Percentiles rank a stretch among this genome's conserved stretches.
These are phyloP conservation scores for Botryotinia convoluta DNA, from an alignment of 2,329 filamentous ascomycete species.

Conservation along the genomic window DNA sequence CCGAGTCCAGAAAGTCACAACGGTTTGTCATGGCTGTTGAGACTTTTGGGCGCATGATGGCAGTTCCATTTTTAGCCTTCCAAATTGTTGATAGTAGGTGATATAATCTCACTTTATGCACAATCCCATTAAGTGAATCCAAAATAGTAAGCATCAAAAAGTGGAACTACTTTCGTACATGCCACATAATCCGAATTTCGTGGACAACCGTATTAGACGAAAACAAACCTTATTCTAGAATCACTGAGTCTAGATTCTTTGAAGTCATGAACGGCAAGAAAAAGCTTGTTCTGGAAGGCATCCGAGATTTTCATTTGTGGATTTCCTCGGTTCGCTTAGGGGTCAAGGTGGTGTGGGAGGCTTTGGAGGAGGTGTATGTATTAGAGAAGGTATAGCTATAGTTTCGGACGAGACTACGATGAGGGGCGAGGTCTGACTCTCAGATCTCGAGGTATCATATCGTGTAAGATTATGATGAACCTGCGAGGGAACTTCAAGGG, in stretches of 20 bases:
- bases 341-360: background rate
- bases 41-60: background rate
- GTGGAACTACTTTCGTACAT: background rate
- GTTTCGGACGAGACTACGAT: conserved; percentile 31
- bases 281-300: background rate
- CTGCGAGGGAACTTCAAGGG: conserved; percentile 42
- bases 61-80: background rate
- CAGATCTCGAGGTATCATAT: conserved; percentile 12
- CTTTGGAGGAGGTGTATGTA: background rate
- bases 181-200: background rate
- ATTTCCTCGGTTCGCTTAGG: background rate
- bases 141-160: too few relatives aligned
- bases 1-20: background rate
- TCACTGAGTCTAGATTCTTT: background rate
- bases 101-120: background rate
- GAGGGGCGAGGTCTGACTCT: conserved; percentile 19
- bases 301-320: background rate
- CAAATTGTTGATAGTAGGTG: background rate
- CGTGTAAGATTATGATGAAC: conserved; percentile 27
- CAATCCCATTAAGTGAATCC: background rate
- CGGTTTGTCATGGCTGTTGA: background rate
- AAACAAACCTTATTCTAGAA: background rate
- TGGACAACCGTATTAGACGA: background rate
- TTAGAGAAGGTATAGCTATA: background rate
- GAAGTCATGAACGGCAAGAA: background rate